These are phyloP conservation scores for Exutisphaerella laricina DNA, from an alignment of 2,329 filamentous ascomycete genomes.

Conservation along the genomic window DNA sequence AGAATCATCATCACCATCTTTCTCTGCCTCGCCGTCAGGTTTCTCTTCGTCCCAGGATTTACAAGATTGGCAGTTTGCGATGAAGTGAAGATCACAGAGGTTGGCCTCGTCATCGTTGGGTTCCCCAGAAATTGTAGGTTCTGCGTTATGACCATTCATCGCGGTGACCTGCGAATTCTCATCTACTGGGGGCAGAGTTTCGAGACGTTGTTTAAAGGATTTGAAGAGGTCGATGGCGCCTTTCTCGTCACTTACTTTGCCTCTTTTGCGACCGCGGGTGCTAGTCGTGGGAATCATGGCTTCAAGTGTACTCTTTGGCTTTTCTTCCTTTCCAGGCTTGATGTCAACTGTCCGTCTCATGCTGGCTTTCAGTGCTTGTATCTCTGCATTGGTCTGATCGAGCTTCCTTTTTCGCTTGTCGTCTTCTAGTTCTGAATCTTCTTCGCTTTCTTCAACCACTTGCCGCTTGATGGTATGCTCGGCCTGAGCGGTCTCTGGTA, in stretches of 20 bases:
- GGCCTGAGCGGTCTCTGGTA: not conserved
- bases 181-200: conserved; percentile 34
- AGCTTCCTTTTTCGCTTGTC: conserved; percentile 35
- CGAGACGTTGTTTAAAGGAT: conserved; percentile 74
- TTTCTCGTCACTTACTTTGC: conserved; percentile 45
- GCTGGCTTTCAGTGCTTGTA: conserved; percentile 72
- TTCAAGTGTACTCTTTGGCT: conserved; percentile 63
- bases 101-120: conserved; percentile 56
- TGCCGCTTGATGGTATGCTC: not conserved
- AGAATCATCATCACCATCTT: conserved; percentile 47
- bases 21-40: conserved; percentile 50
- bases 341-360: conserved; percentile 59
- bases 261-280: conserved; percentile 64
- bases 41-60: conserved; percentile 70
- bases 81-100: conserved; percentile 91
- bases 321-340: conserved; percentile 43
- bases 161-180: conserved; percentile 5
- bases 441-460: conserved; percentile 10
- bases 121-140: conserved; percentile 19
- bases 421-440: conserved; percentile 24
- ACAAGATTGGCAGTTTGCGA: conserved; percentile 90
- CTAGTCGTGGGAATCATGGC: conserved; percentile 68
- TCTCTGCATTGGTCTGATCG: conserved; percentile 71
- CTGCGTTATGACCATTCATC: conserved; percentile 9
- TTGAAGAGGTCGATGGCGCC: conserved; percentile 66